phyloP scores from a whole-genome alignment of 768 basidiomycete species.

The Psilocybe cyanescens region DNA sequence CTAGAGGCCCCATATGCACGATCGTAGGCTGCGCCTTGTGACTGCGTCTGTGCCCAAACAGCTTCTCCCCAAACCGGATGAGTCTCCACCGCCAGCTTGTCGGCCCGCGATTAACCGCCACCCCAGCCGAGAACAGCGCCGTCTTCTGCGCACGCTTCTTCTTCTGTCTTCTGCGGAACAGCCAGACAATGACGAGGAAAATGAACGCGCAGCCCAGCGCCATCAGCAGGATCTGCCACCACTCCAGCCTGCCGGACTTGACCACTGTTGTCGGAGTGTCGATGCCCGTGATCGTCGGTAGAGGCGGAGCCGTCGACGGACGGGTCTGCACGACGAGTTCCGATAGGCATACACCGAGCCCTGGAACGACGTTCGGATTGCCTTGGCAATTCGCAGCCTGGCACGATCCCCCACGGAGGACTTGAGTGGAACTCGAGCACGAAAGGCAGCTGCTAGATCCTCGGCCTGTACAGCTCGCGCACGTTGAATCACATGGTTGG shows the following conservation, averaged over 20 bases:
- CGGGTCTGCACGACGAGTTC: constrained; percentile 61
- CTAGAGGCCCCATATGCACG: constrained; percentile 42
- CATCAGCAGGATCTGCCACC: constrained; percentile 91
- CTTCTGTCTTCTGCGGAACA: constrained; percentile 72
- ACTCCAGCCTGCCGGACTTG: constrained; percentile 52
- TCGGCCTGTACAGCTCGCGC: constrained; percentile 76
- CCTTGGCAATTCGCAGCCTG: constrained; percentile 60
- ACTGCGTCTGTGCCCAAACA: constrained; percentile 51
- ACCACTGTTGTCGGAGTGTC: constrained; percentile 46
- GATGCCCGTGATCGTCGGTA: constrained; percentile 64
- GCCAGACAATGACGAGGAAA: constrained; percentile 66
- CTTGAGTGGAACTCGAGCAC: constrained; percentile 65
- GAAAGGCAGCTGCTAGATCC: constrained; percentile 75
- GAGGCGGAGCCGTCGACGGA: constrained; percentile 42
- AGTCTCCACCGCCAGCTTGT: constrained; percentile 59
- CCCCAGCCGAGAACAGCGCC: constrained; percentile 60
- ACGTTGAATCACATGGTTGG: constrained; percentile 70
- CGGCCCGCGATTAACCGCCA: constrained; percentile 61
- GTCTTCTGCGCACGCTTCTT: constrained; percentile 66
- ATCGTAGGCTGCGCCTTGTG: constrained; percentile 21
- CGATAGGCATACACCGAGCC: constrained; percentile 81
- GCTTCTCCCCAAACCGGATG: constrained; percentile 55
- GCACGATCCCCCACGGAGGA: constrained; percentile 71
- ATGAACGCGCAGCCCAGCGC: constrained; percentile 81
- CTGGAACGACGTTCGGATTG: constrained; percentile 58